Percentiles rank a stretch among this genome's conserved stretches.
Evolutionary conservation across 441 rosid genomes (phyloP).

Genomic region (Pelargonium myrrhifolium): DNA sequence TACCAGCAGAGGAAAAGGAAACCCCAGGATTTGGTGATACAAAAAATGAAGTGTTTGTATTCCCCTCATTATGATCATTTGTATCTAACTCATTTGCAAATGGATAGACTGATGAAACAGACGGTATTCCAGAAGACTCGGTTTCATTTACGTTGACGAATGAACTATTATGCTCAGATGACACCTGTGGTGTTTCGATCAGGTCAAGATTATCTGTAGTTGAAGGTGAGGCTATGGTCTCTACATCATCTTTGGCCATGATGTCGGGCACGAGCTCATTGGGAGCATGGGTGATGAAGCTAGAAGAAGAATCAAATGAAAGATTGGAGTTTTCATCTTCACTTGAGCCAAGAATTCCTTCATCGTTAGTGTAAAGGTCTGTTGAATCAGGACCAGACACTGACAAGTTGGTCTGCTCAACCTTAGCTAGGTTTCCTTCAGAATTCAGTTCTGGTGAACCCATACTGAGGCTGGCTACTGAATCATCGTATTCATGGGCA

Average conservation of each 20-base stretch:
- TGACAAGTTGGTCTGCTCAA: conserved; percentile 26
- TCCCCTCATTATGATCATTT: conserved; percentile 27
- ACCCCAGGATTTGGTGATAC: conserved; percentile 24
- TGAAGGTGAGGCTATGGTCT: conserved; percentile 20
- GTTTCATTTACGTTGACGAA: conserved; percentile 27
- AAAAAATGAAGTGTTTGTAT: conserved; percentile 19
- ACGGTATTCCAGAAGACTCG: conserved; percentile 26
- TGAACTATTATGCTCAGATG: conserved; percentile 28
- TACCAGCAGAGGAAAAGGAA: conserved; percentile 52
- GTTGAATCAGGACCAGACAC: conserved; percentile 10
- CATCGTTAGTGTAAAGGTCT: conserved; percentile 24
- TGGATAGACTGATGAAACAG: conserved; percentile 28
- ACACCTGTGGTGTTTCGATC: conserved; percentile 25
- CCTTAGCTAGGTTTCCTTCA: conserved; percentile 22
- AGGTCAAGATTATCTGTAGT: conserved; percentile 33
- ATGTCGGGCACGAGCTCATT: conserved; percentile 23
- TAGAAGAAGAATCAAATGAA: conserved; percentile 29
- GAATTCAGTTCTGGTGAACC: conserved; percentile 22
- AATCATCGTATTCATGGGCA: conserved; percentile 21
- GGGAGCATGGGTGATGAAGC: conserved; percentile 20
- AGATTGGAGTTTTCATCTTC: conserved; percentile 18
- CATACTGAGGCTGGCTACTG: conserved; percentile 18
- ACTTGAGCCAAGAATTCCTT: conserved; percentile 21
- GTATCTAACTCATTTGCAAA: conserved; percentile 27
- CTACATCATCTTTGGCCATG: conserved; percentile 26